Conservation (phyloP, 805 yeast species). For the Pichia manshurica region DNA sequence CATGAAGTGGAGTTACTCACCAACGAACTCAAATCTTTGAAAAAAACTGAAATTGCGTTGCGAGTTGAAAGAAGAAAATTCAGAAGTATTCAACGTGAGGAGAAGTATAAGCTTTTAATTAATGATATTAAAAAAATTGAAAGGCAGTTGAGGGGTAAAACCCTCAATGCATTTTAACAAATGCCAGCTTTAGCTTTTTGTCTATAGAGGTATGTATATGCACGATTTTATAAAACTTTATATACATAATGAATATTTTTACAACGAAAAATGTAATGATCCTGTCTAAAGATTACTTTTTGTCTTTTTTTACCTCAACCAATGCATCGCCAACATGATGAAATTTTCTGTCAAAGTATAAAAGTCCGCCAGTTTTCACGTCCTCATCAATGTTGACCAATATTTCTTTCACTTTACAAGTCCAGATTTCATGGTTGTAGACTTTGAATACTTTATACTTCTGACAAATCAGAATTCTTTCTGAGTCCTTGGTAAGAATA, state of each 20-base stretch:
- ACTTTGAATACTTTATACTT: constrained; percentile 48
- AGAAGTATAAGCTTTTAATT: constrained; percentile 20
- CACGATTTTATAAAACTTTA: neutral
- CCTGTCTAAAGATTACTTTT: neutral
- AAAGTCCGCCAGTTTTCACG: constrained; percentile 51
- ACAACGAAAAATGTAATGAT: neutral
- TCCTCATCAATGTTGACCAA: constrained; percentile 29
- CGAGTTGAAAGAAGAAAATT: constrained; percentile 20
- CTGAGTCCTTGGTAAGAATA: constrained; percentile 45
- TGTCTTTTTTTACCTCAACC: constrained; percentile 9
- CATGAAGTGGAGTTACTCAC: constrained; percentile 21
- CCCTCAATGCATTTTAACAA: neutral
- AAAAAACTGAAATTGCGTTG: constrained; percentile 20
- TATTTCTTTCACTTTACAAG: constrained; percentile 67
- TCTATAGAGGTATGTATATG: neutral
- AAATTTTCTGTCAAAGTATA: constrained; percentile 60
- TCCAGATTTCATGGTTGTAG: constrained; percentile 89
- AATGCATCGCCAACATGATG: constrained; percentile 35
- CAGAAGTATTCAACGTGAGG: constrained; percentile 22
- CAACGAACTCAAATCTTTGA: constrained; percentile 25
- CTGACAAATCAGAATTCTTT: constrained; percentile 57
- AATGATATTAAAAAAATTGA: constrained; percentile 18
- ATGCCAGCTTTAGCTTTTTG: neutral
- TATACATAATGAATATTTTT: too few relatives aligned
- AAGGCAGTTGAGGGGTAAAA: constrained; percentile 4